These are phyloP conservation scores for Clavariopsis aquatica DNA, from an alignment of 495 filamentous ascomycete genomes.

Conservation along the genomic window DNA sequence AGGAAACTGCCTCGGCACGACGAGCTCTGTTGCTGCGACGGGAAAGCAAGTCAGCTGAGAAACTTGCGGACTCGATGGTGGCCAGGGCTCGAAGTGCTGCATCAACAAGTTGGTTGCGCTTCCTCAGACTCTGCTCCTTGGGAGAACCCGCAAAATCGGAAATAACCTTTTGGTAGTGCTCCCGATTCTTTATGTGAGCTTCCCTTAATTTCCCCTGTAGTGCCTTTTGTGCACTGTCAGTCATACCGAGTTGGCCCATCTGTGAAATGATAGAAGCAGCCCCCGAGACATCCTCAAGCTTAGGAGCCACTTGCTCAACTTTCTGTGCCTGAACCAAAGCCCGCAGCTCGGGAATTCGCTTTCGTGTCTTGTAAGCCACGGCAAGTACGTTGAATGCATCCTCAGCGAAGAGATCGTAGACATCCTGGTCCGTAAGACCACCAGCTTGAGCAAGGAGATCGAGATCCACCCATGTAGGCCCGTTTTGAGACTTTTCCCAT, in stretches of 20 bases:
- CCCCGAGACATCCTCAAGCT: slow-evolving; percentile 31
- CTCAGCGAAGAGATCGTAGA: slow-evolving; percentile 15
- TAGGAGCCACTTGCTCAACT: slow-evolving; percentile 18
- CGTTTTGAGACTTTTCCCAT: slow-evolving; percentile 20
- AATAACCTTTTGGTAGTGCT: slow-evolving; percentile 10
- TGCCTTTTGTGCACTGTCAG: neutral
- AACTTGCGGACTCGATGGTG: slow-evolving; percentile 32
- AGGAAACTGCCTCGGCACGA: slow-evolving; percentile 38
- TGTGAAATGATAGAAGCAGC: slow-evolving; percentile 26
- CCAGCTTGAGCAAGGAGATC: slow-evolving; percentile 20
- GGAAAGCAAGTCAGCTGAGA: slow-evolving; percentile 39
- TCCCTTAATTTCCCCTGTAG: slow-evolving; percentile 23
- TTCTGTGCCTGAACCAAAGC: slow-evolving; percentile 23
- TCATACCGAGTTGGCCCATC: slow-evolving; percentile 7
- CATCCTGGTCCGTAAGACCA: slow-evolving; percentile 8
- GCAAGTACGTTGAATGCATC: slow-evolving; percentile 28
- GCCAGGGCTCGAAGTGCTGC: slow-evolving; percentile 33
- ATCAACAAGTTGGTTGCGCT: slow-evolving; percentile 40
- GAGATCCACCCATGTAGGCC: slow-evolving; percentile 19
- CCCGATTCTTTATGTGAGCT: slow-evolving; percentile 24
- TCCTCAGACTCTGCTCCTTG: slow-evolving; percentile 19
- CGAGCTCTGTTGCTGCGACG: slow-evolving; percentile 40
- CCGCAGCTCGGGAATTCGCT: slow-evolving; percentile 25
- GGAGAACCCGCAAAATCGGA: slow-evolving; percentile 10
- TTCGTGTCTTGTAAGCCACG: slow-evolving; percentile 26